phyloP scores from a whole-genome alignment of 2,329 filamentous ascomycete species.

The Triangularia setosa region DNA sequence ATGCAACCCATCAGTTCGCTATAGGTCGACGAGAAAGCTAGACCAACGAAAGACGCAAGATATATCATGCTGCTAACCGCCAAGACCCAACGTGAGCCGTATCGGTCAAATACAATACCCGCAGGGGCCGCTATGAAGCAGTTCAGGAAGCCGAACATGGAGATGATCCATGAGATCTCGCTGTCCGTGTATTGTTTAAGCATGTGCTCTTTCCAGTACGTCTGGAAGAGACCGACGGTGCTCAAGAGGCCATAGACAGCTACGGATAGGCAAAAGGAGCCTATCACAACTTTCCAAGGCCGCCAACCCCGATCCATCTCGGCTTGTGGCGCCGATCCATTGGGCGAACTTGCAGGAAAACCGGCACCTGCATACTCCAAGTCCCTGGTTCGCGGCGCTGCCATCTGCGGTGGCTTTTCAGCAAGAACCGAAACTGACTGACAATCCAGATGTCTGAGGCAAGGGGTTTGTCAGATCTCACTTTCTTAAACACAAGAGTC shows the following conservation, averaged over 20 bases:
- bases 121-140: constrained; percentile 25
- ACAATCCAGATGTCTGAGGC: constrained; percentile 5
- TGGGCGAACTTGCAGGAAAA: neutral
- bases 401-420: constrained; percentile 3
- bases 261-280: constrained; percentile 25
- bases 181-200: constrained; percentile 18
- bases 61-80: constrained; percentile 24
- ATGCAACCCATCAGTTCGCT: constrained; percentile 31
- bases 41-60: constrained; percentile 26
- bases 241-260: constrained; percentile 30
- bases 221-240: constrained; percentile 30
- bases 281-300: constrained; percentile 24
- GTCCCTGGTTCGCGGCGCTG: constrained; percentile 9
- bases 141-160: constrained; percentile 28
- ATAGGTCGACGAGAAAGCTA: constrained; percentile 29
- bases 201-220: constrained; percentile 28
- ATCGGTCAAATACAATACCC: constrained; percentile 27
- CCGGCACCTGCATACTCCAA: constrained; percentile 6
- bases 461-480: constrained; percentile 20
- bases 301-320: constrained; percentile 18
- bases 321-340: neutral
- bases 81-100: constrained; percentile 21
- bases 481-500: neutral
- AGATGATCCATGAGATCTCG: constrained; percentile 30
- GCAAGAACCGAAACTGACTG: neutral